phyloP scores from a whole-genome alignment of 805 yeast genomes.

The Lipomyces mesembrius region DNA sequence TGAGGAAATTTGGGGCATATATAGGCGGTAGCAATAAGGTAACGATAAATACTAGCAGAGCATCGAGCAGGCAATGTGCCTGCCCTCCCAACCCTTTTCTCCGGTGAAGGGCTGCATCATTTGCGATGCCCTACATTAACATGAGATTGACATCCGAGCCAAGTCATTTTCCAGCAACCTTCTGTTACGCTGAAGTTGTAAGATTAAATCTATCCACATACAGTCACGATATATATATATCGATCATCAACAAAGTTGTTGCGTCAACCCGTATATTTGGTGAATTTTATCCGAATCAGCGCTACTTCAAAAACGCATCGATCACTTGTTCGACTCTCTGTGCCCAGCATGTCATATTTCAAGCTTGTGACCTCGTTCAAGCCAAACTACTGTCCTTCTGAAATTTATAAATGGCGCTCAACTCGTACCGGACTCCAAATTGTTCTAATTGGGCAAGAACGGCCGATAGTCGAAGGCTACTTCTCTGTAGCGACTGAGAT shows the following conservation, averaged over 20 bases:
- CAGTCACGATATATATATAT: neutral
- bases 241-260: neutral
- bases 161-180: too few species aligned
- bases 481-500: constrained; percentile 96
- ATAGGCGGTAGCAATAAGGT: neutral
- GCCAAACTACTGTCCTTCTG: constrained; percentile 29
- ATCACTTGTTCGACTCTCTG: neutral
- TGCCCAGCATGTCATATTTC: neutral
- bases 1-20: neutral
- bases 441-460: constrained; percentile 73
- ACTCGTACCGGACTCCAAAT: constrained; percentile 80
- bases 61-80: neutral
- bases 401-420: constrained; percentile 67
- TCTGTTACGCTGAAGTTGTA: too few species aligned
- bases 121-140: too few species aligned
- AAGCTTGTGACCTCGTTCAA: constrained; percentile 8
- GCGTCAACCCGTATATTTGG: neutral
- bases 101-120: neutral
- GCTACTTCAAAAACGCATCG: neutral
- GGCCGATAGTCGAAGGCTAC: constrained; percentile 88
- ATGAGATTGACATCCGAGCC: too few species aligned
- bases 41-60: neutral
- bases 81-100: neutral
- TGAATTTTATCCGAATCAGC: neutral
- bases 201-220: too few species aligned